A percentile compares a stretch with the other conserved stretches of the same genome.
Evolutionary conservation across 202 grass and related monocot species (phyloP).

Genomic region (Digitaria exilis): DNA sequence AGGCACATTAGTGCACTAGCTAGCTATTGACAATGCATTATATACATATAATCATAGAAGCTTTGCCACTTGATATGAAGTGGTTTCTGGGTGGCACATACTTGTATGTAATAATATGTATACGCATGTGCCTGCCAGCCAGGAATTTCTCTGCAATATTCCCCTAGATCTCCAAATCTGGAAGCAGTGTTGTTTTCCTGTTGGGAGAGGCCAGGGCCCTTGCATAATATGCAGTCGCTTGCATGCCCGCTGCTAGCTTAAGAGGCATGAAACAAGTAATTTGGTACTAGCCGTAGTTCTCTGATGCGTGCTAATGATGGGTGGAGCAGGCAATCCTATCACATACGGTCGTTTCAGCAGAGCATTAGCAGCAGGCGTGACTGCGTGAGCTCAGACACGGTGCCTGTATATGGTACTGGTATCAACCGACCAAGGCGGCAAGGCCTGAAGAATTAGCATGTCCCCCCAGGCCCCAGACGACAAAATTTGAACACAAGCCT

Average conservation of each 20-base stretch:
- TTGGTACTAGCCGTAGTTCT: background rate
- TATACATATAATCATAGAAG: background rate
- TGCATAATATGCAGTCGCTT: background rate
- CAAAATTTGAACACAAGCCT: background rate
- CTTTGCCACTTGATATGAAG: background rate
- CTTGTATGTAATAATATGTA: background rate
- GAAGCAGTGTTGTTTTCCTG: slow-evolving; percentile 31
- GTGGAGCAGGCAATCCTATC: too few relatives aligned
- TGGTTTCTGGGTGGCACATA: slow-evolving; percentile 6
- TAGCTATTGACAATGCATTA: background rate
- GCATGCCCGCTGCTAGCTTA: background rate
- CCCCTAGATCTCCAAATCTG: slow-evolving; percentile 40
- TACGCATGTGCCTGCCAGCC: slow-evolving; percentile 6
- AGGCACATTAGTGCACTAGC: too few relatives aligned
- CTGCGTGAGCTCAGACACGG: background rate
- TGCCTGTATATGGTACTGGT: background rate
- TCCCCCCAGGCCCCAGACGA: background rate
- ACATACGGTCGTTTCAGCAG: background rate
- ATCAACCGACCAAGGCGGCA: slow-evolving; percentile 48
- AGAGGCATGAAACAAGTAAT: too few relatives aligned
- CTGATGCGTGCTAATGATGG: slow-evolving; percentile 2
- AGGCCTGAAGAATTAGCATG: slow-evolving; percentile 8
- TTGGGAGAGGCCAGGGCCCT: background rate
- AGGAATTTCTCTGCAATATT: slow-evolving; percentile 27
- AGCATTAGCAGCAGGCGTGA: background rate